These are phyloP conservation scores for Pythium brachiatum DNA, from an alignment of 352 stramenopile species.

Conservation along the genomic window DNA sequence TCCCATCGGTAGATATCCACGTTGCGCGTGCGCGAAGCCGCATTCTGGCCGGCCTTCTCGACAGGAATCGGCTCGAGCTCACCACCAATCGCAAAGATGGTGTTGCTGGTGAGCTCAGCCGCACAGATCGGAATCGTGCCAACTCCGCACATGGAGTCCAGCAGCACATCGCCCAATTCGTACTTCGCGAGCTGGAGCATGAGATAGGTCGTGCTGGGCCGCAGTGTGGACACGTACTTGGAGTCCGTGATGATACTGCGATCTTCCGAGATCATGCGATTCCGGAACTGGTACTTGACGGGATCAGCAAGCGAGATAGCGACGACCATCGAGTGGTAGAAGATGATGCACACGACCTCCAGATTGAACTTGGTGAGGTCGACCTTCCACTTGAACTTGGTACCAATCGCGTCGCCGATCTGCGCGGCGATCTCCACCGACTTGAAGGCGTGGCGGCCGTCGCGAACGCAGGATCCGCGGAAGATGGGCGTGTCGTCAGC, in stretches of 20 bases:
- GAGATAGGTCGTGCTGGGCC: constrained; percentile 73
- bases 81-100: constrained; percentile 61
- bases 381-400: constrained; percentile 63
- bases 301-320: constrained; percentile 65
- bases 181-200: constrained; percentile 66
- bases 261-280: constrained; percentile 67
- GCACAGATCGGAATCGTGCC: constrained; percentile 72
- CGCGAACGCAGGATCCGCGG: constrained; percentile 73
- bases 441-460: constrained; percentile 72
- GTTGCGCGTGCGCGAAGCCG: constrained; percentile 26
- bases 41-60: constrained; percentile 57
- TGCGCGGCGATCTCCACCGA: constrained; percentile 61
- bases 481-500: constrained; percentile 41
- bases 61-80: constrained; percentile 58
- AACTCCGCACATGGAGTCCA: constrained; percentile 83
- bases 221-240: constrained; percentile 76
- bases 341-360: constrained; percentile 74
- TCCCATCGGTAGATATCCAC: constrained; percentile 68
- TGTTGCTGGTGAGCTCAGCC: constrained; percentile 43
- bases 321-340: constrained; percentile 64
- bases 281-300: constrained; percentile 58
- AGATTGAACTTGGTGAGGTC: constrained; percentile 63
- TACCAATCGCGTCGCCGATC: constrained; percentile 51
- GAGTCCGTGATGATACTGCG: constrained; percentile 47
- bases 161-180: constrained; percentile 54